Conservation (phyloP, 169 alveolate genomes). For the Eimeria brunetti region DNA sequence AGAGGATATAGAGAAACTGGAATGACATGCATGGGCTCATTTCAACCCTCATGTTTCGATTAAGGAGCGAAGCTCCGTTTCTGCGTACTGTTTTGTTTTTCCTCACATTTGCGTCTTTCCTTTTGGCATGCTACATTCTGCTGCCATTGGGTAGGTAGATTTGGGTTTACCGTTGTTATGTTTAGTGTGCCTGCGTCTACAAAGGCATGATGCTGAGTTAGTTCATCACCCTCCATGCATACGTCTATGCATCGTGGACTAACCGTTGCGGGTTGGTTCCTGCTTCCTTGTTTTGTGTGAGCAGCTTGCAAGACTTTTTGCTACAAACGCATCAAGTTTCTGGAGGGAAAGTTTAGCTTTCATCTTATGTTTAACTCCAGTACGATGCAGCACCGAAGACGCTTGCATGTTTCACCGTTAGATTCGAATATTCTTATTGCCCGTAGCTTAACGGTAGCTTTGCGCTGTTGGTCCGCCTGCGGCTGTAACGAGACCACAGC, state of each 20-base stretch:
- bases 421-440: neutral
- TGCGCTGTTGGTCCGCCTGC: neutral
- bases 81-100: neutral
- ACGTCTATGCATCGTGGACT: too few species aligned
- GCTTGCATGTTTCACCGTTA: neutral
- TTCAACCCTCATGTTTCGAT: neutral
- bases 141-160: neutral
- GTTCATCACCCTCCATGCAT: neutral
- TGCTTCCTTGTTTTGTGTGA: neutral
- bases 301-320: constrained; percentile 81
- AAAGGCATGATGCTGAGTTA: neutral
- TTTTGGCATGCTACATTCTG: neutral
- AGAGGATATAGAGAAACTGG: neutral
- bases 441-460: neutral
- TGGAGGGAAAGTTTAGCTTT: constrained; percentile 74
- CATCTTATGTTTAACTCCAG: constrained; percentile 81
- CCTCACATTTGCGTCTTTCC: neutral
- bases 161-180: neutral
- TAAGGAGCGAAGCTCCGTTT: neutral
- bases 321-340: constrained; percentile 67
- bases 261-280: neutral
- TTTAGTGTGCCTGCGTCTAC: neutral
- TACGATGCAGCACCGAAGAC: neutral
- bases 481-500: neutral
- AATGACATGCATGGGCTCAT: too few species aligned